Evolutionary conservation across 225 moss, liverwort and hornwort species (phyloP), one percentile per base, ranked within the genome.

Genomic region (Polytrichum commune): DNA sequence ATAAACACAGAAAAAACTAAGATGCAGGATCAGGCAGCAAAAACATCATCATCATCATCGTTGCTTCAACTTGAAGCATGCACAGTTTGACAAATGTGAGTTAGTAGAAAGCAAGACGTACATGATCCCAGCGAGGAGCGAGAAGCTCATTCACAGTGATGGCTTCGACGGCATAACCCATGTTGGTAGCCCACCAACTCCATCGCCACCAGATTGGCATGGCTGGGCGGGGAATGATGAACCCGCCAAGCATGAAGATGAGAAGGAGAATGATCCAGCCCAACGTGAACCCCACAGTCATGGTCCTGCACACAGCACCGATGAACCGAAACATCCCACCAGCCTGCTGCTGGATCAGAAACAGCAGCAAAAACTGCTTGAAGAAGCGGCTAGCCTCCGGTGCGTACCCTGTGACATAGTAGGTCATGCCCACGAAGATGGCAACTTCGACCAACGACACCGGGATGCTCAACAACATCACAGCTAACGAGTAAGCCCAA

Each of bases 201-300:
- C 93, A 96, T 38, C 87, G 79, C 93, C 92, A 92, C 90, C 90
- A 96, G 26, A 56, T 72, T 10, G 75, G 81, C 8, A 92, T 38
- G 4, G 76, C 60, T 2, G 81, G 79, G 56, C 81, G 90, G 8
- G 87, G 87, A 4, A 92, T 76, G 30, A 96, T 74, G 72, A 87
- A 96, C 0, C 96, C 96, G 60, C 93, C 93, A 7, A 92, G 68
- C 64, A 86, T 78, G 30, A 93, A 85, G 54, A 90, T 0, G 3
- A 85, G 66, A 6, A 88, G 73, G 26, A 96, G 80, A 38, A 78
- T 64, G 56, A 83, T 74, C 58, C 86, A 88, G 27, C 95, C 95
- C 0, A 81, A 30, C 4, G 90, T 86, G 54, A 79, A 88, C 7
- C 84, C 89, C 28, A 93, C 26, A 2, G 87, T 91, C 68, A 90